These are phyloP conservation scores for Pisolithus marmoratus DNA, from an alignment of 768 basidiomycete species.

Conservation along the genomic window DNA sequence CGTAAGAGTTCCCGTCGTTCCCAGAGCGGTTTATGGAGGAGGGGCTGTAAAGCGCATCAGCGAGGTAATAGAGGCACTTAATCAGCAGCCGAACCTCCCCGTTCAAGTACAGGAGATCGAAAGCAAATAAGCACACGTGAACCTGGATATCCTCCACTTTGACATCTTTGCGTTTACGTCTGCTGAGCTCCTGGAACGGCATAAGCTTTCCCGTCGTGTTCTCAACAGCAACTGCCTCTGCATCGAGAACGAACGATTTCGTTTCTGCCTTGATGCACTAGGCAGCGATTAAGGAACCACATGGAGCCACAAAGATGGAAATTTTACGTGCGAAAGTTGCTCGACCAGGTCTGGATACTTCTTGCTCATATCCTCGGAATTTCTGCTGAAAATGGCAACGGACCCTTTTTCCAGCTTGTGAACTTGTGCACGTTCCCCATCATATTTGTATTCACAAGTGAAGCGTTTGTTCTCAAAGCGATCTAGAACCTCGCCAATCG, in stretches of 20 bases:
- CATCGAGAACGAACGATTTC: slow-evolving; percentile 89
- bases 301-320: neutral
- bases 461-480: slow-evolving; percentile 93
- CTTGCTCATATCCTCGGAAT: slow-evolving; percentile 99
- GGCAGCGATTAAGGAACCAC: slow-evolving; percentile 2
- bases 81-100: slow-evolving; percentile 61
- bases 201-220: slow-evolving; percentile 75
- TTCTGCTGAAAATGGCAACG: slow-evolving; percentile 91
- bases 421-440: slow-evolving; percentile 96
- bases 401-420: slow-evolving; percentile 79
- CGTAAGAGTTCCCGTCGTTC: slow-evolving; percentile 75
- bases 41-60: slow-evolving; percentile 46
- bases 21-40: slow-evolving; percentile 69
- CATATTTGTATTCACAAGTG: slow-evolving; percentile 99
- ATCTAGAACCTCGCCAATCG: slow-evolving; percentile 95
- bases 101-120: slow-evolving; percentile 94
- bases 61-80: neutral
- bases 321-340: slow-evolving; percentile 74
- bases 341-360: slow-evolving; percentile 99
- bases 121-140: slow-evolving; percentile 92
- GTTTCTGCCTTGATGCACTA: slow-evolving; percentile 84
- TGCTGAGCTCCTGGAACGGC: slow-evolving; percentile 97
- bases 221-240: slow-evolving; percentile 96
- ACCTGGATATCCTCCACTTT: slow-evolving; percentile 97
- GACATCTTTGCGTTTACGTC: slow-evolving; percentile 95